A percentile compares a stretch with the other conserved stretches of the same genome.
Conservation (phyloP, 495 filamentous ascomycete species). For the Trichocladium uniseriatum region DNA sequence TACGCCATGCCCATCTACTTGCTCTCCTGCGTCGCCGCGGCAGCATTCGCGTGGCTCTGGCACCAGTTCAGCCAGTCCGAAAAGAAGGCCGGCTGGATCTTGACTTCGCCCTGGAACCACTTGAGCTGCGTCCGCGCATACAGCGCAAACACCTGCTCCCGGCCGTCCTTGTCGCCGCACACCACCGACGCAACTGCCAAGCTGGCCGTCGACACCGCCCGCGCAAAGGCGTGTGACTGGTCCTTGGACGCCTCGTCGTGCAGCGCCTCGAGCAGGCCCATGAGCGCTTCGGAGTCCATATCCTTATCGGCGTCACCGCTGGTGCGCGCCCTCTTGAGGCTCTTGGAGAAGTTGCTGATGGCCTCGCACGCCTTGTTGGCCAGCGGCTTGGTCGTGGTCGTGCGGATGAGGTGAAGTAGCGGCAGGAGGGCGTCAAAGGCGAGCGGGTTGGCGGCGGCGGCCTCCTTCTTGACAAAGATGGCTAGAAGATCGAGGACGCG, state of each 20-base stretch:
- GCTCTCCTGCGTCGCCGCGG: conserved; percentile 7
- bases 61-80: conserved; percentile 50
- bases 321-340: conserved; percentile 48
- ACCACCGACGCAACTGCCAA: conserved; percentile 39
- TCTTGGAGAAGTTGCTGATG: conserved; percentile 60
- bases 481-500: conserved; percentile 80
- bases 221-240: conserved; percentile 37
- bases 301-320: conserved; percentile 12
- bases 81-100: conserved; percentile 43
- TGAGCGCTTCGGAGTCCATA: conserved; percentile 28
- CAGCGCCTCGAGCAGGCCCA: conserved; percentile 54
- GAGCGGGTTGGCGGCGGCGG: conserved; percentile 50
- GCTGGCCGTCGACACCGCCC: conserved; percentile 41
- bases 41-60: conserved; percentile 37
- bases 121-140: conserved; percentile 39
- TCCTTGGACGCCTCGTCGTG: conserved; percentile 64
- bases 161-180: conserved; percentile 28
- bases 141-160: conserved; percentile 20
- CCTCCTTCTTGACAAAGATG: conserved; percentile 75
- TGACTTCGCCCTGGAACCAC: conserved; percentile 36
- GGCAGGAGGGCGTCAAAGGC: conserved; percentile 61
- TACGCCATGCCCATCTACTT: conserved; percentile 1
- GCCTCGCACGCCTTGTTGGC: conserved; percentile 60
- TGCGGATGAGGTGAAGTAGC: conserved; percentile 35
- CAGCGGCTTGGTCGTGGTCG: conserved; percentile 60